phyloP scores from a whole-genome alignment of 2,329 filamentous ascomycete species.

The Coniochaeta ligniaria region DNA sequence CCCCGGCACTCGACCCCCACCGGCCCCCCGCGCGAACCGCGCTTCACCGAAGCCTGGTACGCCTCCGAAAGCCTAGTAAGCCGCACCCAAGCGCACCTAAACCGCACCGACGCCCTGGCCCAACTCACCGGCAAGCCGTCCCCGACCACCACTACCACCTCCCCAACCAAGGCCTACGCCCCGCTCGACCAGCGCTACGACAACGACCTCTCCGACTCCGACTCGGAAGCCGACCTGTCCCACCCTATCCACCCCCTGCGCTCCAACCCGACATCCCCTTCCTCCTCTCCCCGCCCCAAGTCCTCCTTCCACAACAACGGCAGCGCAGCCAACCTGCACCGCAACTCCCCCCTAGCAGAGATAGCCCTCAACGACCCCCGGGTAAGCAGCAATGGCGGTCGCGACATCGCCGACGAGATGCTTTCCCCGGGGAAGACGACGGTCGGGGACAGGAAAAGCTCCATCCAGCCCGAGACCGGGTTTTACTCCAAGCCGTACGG shows the following conservation, averaged over 20 bases:
- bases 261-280: slow-evolving; percentile 35
- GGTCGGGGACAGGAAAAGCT: slow-evolving; percentile 28
- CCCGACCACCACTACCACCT: slow-evolving; percentile 18
- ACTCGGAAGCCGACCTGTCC: slow-evolving; percentile 14
- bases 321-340: slow-evolving; percentile 9
- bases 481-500: slow-evolving; percentile 54
- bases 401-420: slow-evolving; percentile 34
- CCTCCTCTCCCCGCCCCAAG: not conserved
- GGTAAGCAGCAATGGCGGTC: slow-evolving; percentile 28
- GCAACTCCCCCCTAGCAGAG: slow-evolving; percentile 32
- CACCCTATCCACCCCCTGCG: slow-evolving; percentile 49
- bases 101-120: slow-evolving; percentile 20
- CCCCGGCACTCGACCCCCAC: slow-evolving; percentile 14
- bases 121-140: slow-evolving; percentile 2
- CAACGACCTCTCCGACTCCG: slow-evolving; percentile 26
- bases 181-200: slow-evolving; percentile 38
- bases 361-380: slow-evolving; percentile 36
- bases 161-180: slow-evolving; percentile 31
- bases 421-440: not conserved
- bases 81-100: slow-evolving; percentile 42
- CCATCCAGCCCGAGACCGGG: slow-evolving; percentile 39
- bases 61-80: slow-evolving; percentile 46
- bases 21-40: slow-evolving; percentile 29
- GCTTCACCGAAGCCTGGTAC: slow-evolving; percentile 49
- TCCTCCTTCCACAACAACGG: slow-evolving; percentile 16